Evolutionary conservation across 805 yeast species (phyloP).

Genomic region (Schwanniomyces polymorphus): DNA sequence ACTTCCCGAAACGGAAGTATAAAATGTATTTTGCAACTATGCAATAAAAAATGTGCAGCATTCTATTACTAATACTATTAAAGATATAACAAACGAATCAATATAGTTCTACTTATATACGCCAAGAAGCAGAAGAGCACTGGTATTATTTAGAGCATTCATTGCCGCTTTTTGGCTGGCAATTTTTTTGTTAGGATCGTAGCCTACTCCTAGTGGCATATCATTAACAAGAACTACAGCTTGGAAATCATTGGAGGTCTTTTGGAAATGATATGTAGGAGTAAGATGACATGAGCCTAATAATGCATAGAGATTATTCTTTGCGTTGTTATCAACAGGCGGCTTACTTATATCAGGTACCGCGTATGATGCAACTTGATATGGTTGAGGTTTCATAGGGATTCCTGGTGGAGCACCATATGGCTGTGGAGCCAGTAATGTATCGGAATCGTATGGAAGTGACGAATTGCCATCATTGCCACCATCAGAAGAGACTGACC

Average conservation of each 20-base stretch:
- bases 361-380: conserved; percentile 3
- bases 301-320: conserved; percentile 28
- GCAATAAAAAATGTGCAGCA: not conserved
- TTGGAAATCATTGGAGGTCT: conserved; percentile 18
- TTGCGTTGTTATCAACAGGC: conserved; percentile 21
- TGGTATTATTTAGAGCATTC: conserved; percentile 18
- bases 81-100: too few species aligned
- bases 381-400: conserved; percentile 1
- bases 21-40: conserved; percentile 2
- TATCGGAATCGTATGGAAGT: conserved; percentile 2
- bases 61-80: too few species aligned
- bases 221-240: conserved; percentile 30
- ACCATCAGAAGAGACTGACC: not conserved
- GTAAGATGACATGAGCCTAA: conserved; percentile 19
- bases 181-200: conserved; percentile 32
- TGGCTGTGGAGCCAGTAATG: conserved; percentile 3
- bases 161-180: conserved; percentile 42
- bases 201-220: conserved; percentile 28
- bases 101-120: not conserved
- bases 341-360: not conserved
- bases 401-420: conserved; percentile 11
- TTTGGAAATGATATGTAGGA: conserved; percentile 29
- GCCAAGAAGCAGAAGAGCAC: conserved; percentile 8
- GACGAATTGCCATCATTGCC: not conserved
- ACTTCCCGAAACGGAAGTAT: conserved; percentile 3